These are phyloP conservation scores for Corylus heterophylla DNA, from an alignment of 306 rosid species.

Conservation along the genomic window DNA sequence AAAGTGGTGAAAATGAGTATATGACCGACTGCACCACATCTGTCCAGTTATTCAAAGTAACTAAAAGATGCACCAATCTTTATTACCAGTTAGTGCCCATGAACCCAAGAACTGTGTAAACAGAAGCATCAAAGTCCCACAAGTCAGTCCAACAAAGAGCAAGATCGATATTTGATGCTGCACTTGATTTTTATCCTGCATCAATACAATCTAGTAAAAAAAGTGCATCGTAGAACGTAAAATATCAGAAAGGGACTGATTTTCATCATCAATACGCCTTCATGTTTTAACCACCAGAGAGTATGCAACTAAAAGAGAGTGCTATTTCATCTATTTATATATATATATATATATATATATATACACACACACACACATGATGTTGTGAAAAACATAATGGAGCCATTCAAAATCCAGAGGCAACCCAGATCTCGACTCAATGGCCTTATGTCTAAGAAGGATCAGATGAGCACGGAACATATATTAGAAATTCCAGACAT, in stretches of 20 bases:
- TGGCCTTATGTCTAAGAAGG: background rate
- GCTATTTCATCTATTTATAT: too few species aligned
- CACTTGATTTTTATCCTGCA: constrained; percentile 83
- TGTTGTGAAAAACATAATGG: background rate
- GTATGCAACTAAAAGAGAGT: background rate
- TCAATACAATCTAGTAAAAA: constrained; percentile 9
- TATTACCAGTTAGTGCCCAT: constrained; percentile 68
- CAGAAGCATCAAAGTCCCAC: constrained; percentile 78
- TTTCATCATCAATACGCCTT: background rate
- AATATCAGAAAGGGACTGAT: constrained; percentile 21
- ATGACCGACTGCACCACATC: background rate
- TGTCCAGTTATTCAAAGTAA: constrained; percentile 8
- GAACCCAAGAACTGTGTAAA: constrained; percentile 73
- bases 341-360: too few species aligned
- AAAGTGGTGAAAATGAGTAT: constrained; percentile 22
- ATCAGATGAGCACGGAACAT: background rate
- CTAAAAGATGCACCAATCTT: constrained; percentile 15
- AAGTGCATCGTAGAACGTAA: constrained; percentile 12
- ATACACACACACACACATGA: background rate
- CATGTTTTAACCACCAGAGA: background rate
- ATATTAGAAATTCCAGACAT: background rate
- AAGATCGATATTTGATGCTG: constrained; percentile 72
- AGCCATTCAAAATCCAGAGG: background rate
- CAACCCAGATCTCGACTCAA: background rate
- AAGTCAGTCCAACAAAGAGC: constrained; percentile 79